Conservation (phyloP, 2,329 filamentous ascomycete species). For the Thelonectria rubi region DNA sequence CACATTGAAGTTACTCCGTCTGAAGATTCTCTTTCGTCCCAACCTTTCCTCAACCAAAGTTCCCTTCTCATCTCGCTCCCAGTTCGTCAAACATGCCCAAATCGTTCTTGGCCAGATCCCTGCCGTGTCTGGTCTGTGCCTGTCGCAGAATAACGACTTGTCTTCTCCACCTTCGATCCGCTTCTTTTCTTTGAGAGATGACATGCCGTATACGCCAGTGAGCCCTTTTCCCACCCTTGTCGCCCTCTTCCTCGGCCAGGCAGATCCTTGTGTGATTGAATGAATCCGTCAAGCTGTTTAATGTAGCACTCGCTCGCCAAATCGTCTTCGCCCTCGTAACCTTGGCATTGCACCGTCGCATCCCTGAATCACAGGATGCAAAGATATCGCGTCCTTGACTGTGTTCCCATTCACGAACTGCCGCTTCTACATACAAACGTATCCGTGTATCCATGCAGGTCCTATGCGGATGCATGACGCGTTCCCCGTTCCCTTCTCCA, state of each 20-base stretch:
- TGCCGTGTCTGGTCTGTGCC: conserved; percentile 19
- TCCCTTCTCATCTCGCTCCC: conserved; percentile 2
- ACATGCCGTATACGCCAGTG: not conserved
- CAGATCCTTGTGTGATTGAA: not conserved
- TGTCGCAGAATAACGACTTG: conserved; percentile 28
- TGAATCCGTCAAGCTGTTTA: not conserved
- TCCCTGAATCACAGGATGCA: conserved; percentile 6
- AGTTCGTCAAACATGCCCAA: not conserved
- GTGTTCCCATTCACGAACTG: not conserved
- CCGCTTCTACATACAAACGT: not conserved
- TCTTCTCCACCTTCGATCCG: conserved; percentile 8
- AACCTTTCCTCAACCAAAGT: not conserved
- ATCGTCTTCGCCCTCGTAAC: not conserved
- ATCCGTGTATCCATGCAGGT: not conserved
- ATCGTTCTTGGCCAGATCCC: conserved; percentile 20
- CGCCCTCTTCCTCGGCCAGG: not conserved
- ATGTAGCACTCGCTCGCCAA: conserved; percentile 2
- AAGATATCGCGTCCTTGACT: not conserved
- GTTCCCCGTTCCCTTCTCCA: not conserved
- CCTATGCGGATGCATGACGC: not conserved
- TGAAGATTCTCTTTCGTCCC: not conserved
- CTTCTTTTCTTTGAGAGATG: not conserved
- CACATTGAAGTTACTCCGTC: not conserved
- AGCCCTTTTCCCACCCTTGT: not conserved
- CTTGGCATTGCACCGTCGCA: not conserved